A percentile compares a stretch with the other conserved stretches of the same genome.
Conservation (phyloP, 768 basidiomycete genomes). For the Tulasnella sp. region DNA sequence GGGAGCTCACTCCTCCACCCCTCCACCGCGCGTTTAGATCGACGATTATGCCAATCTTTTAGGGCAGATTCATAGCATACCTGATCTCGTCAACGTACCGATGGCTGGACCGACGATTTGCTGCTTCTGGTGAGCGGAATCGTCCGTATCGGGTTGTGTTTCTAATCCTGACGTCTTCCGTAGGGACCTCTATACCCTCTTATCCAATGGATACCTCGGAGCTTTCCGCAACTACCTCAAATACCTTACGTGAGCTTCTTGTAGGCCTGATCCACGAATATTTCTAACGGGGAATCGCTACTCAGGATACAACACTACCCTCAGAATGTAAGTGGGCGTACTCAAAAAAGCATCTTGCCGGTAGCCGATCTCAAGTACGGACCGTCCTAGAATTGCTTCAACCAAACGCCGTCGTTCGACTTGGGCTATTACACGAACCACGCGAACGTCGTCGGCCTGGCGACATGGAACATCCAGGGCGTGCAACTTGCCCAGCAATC, state of each 20-base stretch:
- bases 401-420: neutral
- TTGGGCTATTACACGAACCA: slow-evolving; percentile 11
- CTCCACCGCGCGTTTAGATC: neutral
- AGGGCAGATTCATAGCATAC: slow-evolving; percentile 9
- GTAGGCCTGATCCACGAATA: neutral
- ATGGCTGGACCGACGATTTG: slow-evolving; percentile 8
- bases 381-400: slow-evolving; percentile 5
- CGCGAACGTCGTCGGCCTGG: slow-evolving; percentile 8
- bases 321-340: slow-evolving; percentile 3
- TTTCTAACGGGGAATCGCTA: neutral
- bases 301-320: slow-evolving; percentile 17
- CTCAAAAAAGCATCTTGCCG: neutral
- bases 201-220: slow-evolving; percentile 6
- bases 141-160: too few species aligned
- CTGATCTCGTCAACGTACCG: neutral
- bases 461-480: neutral
- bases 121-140: neutral
- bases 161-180: neutral
- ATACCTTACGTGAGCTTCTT: slow-evolving; percentile 11
- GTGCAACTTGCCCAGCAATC: slow-evolving; percentile 1
- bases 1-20: too few species aligned
- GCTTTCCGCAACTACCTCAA: neutral
- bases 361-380: neutral
- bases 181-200: slow-evolving; percentile 9
- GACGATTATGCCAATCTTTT: slow-evolving; percentile 11